Conservation (phyloP, 148 eudicot genomes). For the Rhododendron molle region DNA sequence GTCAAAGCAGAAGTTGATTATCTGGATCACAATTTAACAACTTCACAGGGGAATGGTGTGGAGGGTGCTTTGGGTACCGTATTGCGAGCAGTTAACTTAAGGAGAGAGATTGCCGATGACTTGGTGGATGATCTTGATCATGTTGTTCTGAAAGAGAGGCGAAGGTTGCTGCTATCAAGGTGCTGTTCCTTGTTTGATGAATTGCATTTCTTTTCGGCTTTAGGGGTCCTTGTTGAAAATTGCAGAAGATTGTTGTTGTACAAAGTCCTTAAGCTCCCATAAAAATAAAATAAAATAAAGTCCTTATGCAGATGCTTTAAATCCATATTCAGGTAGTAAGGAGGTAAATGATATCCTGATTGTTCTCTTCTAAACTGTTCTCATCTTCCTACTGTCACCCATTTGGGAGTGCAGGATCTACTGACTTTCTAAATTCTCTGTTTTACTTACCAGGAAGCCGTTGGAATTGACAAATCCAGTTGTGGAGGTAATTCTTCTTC, state of each 20-base stretch:
- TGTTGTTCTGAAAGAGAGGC: constrained; percentile 48
- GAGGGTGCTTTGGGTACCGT: constrained; percentile 14
- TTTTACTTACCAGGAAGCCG: constrained; percentile 17
- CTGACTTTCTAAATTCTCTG: neutral
- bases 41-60: constrained; percentile 13
- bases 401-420: neutral
- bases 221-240: neutral
- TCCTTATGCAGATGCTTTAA: neutral
- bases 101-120: constrained; percentile 31
- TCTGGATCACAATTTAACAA: constrained; percentile 4
- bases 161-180: constrained; percentile 62
- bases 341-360: neutral
- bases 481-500: constrained; percentile 18
- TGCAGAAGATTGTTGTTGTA: neutral
- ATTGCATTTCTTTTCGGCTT: neutral
- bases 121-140: constrained; percentile 55
- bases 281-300: too few relatives aligned
- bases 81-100: constrained; percentile 18
- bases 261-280: neutral
- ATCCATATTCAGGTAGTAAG: neutral
- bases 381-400: neutral
- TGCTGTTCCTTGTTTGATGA: constrained; percentile 14
- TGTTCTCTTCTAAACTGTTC: neutral
- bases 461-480: constrained; percentile 4
- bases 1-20: constrained; percentile 15